These are phyloP conservation scores for Vanilla planifolia DNA, from an alignment of 106 monocot genomes.

Conservation along the genomic window DNA sequence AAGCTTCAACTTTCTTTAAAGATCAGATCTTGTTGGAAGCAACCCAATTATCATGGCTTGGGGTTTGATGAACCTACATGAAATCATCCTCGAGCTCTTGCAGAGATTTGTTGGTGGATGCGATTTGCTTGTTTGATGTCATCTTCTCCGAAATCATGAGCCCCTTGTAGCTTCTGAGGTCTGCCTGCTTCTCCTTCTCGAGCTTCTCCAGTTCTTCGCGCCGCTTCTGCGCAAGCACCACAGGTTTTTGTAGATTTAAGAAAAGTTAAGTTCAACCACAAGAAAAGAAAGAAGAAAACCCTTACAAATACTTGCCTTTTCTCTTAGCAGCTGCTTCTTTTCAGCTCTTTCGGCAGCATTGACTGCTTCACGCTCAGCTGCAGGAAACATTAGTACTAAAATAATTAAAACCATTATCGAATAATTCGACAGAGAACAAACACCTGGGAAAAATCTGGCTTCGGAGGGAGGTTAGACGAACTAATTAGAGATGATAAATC, in stretches of 20 bases:
- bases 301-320: slow-evolving; percentile 12
- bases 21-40: too few species aligned
- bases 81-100: slow-evolving; percentile 92
- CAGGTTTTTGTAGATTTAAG: too few species aligned
- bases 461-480: too few species aligned
- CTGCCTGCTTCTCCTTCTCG: slow-evolving; percentile 82
- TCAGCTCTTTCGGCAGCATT: slow-evolving; percentile 24
- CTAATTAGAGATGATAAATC: too few species aligned
- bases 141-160: slow-evolving; percentile 95
- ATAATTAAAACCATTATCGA: too few species aligned
- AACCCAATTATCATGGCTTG: too few species aligned
- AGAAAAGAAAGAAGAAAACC: background rate
- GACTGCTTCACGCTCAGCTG: slow-evolving; percentile 24
- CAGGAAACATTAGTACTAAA: slow-evolving; percentile 8
- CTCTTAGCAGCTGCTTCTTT: slow-evolving; percentile 22
- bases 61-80: slow-evolving; percentile 34
- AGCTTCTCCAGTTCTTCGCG: slow-evolving; percentile 82
- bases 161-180: slow-evolving; percentile 91
- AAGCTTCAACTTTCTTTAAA: too few species aligned
- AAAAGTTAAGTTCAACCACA: background rate
- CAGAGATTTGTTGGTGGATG: slow-evolving; percentile 54
- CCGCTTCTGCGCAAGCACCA: slow-evolving; percentile 46
- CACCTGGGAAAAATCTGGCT: too few species aligned
- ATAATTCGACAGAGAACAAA: too few species aligned
- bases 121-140: slow-evolving; percentile 97